Percentiles rank a stretch among this genome's conserved stretches.
Evolutionary conservation across 305 asterid species (phyloP).

Genomic region (Fraxinus sp.): DNA sequence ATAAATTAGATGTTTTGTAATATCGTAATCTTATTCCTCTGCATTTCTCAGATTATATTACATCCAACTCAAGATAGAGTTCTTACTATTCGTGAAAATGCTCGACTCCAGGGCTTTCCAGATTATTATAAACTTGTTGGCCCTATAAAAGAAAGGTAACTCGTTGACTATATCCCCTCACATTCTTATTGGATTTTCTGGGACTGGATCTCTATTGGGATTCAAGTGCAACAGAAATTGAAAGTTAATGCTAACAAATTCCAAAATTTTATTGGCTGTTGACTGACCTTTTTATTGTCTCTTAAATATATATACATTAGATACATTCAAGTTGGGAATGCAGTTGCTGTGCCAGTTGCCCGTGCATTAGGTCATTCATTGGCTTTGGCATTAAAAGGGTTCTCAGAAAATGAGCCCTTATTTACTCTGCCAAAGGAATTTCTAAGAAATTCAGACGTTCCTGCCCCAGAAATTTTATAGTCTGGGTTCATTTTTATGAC

Average conservation of each 20-base stretch:
- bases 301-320: conserved; percentile 28
- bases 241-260: not conserved
- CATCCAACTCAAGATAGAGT: conserved; percentile 78
- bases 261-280: not conserved
- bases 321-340: conserved; percentile 84
- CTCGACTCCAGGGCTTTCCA: conserved; percentile 87
- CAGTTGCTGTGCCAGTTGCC: conserved; percentile 88
- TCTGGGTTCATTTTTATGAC: not conserved
- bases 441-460: not conserved
- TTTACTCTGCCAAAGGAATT: conserved; percentile 41
- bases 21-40: not conserved
- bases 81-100: conserved; percentile 81
- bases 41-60: conserved; percentile 40
- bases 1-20: not conserved
- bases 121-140: conserved; percentile 76
- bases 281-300: not conserved
- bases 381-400: conserved; percentile 49
- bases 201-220: not conserved
- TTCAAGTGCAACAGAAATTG: not conserved
- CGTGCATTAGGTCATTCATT: conserved; percentile 68
- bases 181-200: not conserved
- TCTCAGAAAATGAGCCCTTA: conserved; percentile 34
- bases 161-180: not conserved
- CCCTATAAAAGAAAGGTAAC: conserved; percentile 70
- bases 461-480: not conserved